Conservation (phyloP, 345 rosid species). For the Litchi chinensis region DNA sequence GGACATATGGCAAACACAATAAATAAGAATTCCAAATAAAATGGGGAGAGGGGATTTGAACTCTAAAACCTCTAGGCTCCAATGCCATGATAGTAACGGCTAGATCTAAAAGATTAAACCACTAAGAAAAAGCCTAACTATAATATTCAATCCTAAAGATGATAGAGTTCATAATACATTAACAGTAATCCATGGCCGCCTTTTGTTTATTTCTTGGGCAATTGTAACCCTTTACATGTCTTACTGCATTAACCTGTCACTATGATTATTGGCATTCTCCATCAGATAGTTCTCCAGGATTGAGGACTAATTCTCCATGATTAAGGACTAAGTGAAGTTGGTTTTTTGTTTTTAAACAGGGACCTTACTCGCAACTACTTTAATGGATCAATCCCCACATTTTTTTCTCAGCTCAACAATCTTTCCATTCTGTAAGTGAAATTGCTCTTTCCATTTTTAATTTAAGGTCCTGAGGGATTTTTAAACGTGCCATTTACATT, state of each 20-base stretch:
- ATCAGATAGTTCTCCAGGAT: background rate
- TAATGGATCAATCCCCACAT: constrained; percentile 67
- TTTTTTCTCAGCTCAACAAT: constrained; percentile 49
- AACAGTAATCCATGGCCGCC: too few relatives aligned
- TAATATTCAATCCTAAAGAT: too few relatives aligned
- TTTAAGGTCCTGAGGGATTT: background rate
- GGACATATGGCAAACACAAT: too few relatives aligned
- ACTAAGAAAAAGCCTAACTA: too few relatives aligned
- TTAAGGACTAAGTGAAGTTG: background rate
- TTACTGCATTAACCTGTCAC: background rate
- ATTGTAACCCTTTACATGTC: too few relatives aligned
- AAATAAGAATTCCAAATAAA: too few relatives aligned
- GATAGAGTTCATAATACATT: too few relatives aligned
- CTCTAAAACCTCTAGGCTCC: too few relatives aligned
- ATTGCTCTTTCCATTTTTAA: background rate
- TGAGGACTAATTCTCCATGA: background rate
- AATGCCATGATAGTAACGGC: too few relatives aligned
- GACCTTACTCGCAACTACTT: constrained; percentile 74
- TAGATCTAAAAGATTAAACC: too few relatives aligned
- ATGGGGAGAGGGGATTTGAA: too few relatives aligned
- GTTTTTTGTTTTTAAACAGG: constrained; percentile 36
- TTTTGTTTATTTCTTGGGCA: too few relatives aligned
- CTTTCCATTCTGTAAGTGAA: constrained; percentile 27
- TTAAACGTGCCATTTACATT: constrained; percentile 6
- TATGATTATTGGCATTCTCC: background rate